phyloP scores from a whole-genome alignment of 345 rosid species.

The Aethionema arabicum region DNA sequence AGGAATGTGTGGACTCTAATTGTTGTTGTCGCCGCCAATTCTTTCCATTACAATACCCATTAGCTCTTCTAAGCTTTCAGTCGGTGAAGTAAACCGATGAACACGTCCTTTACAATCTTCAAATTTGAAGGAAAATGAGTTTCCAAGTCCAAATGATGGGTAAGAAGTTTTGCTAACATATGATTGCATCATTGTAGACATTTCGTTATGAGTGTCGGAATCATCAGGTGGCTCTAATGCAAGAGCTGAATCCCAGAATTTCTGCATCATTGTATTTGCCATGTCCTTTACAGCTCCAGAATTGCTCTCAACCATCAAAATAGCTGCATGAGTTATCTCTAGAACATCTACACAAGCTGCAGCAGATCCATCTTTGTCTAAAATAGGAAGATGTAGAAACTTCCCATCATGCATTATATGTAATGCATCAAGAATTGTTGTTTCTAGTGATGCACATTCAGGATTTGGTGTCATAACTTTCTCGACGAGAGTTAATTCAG shows the following conservation, averaged over 20 bases:
- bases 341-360: conserved; percentile 87
- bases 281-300: conserved; percentile 87
- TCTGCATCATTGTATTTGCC: conserved; percentile 98
- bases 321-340: conserved; percentile 96
- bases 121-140: conserved; percentile 81
- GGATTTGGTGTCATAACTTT: conserved; percentile 98
- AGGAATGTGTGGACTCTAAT: no score
- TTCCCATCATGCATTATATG: conserved; percentile 97
- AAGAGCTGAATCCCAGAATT: conserved; percentile 97
- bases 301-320: conserved; percentile 88
- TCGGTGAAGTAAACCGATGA: conserved; percentile 74
- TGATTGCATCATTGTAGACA: conserved; percentile 71
- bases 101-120: conserved; percentile 84
- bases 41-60: conserved; percentile 64
- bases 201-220: conserved; percentile 86
- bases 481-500: conserved; percentile 82
- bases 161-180: conserved; percentile 60
- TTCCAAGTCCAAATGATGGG: conserved; percentile 81
- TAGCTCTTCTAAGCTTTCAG: conserved; percentile 77
- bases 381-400: conserved; percentile 92
- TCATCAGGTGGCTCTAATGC: conserved; percentile 89
- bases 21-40: conserved; percentile 46
- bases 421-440: conserved; percentile 87
- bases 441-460: conserved; percentile 74
- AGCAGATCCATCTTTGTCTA: conserved; percentile 77